These are phyloP conservation scores for Lachancea dasiensis DNA, from an alignment of 805 yeast species.

Conservation along the genomic window DNA sequence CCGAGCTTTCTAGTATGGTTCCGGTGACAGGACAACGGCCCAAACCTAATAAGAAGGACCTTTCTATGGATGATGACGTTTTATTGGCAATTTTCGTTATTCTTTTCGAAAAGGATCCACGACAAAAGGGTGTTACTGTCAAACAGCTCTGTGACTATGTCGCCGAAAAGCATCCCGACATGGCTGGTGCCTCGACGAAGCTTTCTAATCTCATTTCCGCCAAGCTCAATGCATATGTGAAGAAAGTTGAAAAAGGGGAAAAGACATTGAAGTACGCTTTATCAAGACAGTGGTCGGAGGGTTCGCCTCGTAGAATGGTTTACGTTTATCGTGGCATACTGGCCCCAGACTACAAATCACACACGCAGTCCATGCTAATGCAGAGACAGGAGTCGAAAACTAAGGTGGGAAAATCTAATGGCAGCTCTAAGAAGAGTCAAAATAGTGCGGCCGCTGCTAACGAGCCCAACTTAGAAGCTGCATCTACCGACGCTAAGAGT, in stretches of 20 bases:
- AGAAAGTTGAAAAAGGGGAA: constrained; percentile 81
- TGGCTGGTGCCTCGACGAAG: constrained; percentile 74
- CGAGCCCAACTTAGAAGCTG: constrained; percentile 14
- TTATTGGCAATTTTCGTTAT: constrained; percentile 69
- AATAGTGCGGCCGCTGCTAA: constrained; percentile 14
- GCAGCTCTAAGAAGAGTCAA: constrained; percentile 10
- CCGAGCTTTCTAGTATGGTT: constrained; percentile 60
- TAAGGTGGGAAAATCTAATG: constrained; percentile 8
- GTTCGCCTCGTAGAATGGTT: constrained; percentile 84
- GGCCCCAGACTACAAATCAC: constrained; percentile 67
- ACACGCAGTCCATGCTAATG: constrained; percentile 50
- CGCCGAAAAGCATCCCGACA: constrained; percentile 70
- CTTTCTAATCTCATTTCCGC: constrained; percentile 79
- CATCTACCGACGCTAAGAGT: constrained; percentile 27
- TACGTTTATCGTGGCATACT: constrained; percentile 76
- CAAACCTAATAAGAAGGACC: constrained; percentile 55
- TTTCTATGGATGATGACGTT: constrained; percentile 63
- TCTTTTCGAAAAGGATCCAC: constrained; percentile 60
- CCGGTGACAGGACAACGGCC: constrained; percentile 78
- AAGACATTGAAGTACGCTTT: constrained; percentile 63
- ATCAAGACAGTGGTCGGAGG: constrained; percentile 87
- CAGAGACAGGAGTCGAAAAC: constrained; percentile 5
- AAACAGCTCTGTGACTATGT: constrained; percentile 78
- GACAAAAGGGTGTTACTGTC: constrained; percentile 80
- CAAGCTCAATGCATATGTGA: constrained; percentile 77